These are phyloP conservation scores for Plicaturopsis crispa DNA, from an alignment of 768 basidiomycete genomes.

Conservation along the genomic window DNA sequence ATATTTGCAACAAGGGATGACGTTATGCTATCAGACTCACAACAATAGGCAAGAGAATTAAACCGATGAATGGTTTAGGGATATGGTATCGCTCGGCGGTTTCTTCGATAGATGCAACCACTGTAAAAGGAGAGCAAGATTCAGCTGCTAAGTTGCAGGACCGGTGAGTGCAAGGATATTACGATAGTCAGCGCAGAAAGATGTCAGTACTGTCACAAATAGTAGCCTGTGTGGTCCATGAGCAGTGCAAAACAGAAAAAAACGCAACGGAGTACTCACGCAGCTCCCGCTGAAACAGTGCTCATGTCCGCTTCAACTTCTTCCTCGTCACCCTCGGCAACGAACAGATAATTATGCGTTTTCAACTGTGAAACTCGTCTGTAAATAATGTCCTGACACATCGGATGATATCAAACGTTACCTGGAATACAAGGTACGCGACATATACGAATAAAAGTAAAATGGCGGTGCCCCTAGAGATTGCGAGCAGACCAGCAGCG, in stretches of 20 bases:
- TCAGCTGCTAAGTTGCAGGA: background rate
- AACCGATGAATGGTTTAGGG: slow-evolving; percentile 79
- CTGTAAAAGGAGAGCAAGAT: slow-evolving; percentile 24
- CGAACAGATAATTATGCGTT: slow-evolving; percentile 63
- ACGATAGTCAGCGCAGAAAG: slow-evolving; percentile 86
- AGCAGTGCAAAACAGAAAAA: background rate
- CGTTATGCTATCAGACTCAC: slow-evolving; percentile 30
- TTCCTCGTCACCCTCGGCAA: slow-evolving; percentile 27
- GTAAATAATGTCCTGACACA: slow-evolving; percentile 1
- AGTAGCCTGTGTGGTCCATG: slow-evolving; percentile 42
- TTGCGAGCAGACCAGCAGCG: slow-evolving; percentile 63
- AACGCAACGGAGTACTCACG: slow-evolving; percentile 22
- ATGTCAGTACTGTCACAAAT: slow-evolving; percentile 68
- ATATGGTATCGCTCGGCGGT: slow-evolving; percentile 75
- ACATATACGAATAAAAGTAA: slow-evolving; percentile 69
- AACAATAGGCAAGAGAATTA: slow-evolving; percentile 84
- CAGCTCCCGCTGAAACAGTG: slow-evolving; percentile 50
- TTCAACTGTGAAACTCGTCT: slow-evolving; percentile 41
- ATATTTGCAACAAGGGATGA: background rate
- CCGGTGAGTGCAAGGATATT: background rate
- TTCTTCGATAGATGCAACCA: slow-evolving; percentile 90
- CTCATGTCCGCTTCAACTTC: slow-evolving; percentile 52
- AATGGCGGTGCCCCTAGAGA: slow-evolving; percentile 78
- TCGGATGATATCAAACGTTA: slow-evolving; percentile 17
- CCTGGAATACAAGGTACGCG: slow-evolving; percentile 72